Evolutionary conservation across 345 rosid species (phyloP).

Genomic region (Microcos paniculata): DNA sequence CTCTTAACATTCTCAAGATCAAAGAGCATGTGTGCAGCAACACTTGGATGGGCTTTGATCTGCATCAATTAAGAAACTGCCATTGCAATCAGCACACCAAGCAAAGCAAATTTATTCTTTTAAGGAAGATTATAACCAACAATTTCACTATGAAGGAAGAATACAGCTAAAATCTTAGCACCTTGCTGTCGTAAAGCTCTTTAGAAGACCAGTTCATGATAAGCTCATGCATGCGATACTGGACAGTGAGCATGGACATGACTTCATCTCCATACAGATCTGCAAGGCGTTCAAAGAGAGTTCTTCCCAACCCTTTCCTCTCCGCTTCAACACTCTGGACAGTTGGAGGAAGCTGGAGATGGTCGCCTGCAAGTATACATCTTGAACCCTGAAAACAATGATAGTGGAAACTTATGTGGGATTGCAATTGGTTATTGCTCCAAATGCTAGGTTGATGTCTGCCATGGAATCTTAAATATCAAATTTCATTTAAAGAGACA

Average conservation of each 20-base stretch:
- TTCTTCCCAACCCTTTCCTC: slow-evolving; percentile 87
- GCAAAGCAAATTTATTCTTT: neutral
- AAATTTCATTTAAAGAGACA: neutral
- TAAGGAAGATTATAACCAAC: neutral
- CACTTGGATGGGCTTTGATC: slow-evolving; percentile 82
- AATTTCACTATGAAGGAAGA: slow-evolving; percentile 11
- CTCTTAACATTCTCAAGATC: slow-evolving; percentile 70
- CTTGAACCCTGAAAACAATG: slow-evolving; percentile 63
- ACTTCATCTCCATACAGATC: slow-evolving; percentile 78
- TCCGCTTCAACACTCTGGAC: slow-evolving; percentile 94
- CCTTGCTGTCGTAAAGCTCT: slow-evolving; percentile 84
- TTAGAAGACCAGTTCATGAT: slow-evolving; percentile 96
- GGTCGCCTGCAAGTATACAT: slow-evolving; percentile 94
- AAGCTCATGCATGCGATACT: slow-evolving; percentile 97
- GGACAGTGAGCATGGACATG: slow-evolving; percentile 88
- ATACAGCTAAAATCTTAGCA: slow-evolving; percentile 22
- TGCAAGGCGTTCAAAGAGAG: slow-evolving; percentile 91
- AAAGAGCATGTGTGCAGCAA: slow-evolving; percentile 80
- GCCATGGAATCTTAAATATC: neutral
- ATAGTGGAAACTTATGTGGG: neutral
- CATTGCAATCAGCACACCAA: neutral
- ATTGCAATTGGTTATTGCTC: neutral
- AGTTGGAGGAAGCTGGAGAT: slow-evolving; percentile 97
- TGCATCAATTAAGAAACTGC: slow-evolving; percentile 23
- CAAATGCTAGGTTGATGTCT: neutral